Evolutionary conservation across 2,329 filamentous ascomycete species (phyloP), one percentile per base, ranked within the genome.

Genomic region (Cephalotrichum gorgonifer): DNA sequence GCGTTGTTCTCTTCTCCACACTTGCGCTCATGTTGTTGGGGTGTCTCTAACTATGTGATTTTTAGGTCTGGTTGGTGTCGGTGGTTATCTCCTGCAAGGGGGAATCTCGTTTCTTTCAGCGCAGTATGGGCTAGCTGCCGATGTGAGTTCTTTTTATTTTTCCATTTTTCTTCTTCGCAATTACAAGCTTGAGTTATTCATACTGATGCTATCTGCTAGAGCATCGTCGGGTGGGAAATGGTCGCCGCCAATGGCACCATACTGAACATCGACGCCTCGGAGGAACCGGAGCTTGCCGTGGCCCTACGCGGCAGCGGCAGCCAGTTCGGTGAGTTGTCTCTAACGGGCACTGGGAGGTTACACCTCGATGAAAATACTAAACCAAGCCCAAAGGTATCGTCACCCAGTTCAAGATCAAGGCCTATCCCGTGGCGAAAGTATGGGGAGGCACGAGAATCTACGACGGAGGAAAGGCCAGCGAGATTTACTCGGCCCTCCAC

Each of bases 371-470:
- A 14, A 43, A 43, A 27, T n/a, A 31, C 42, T 48, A 14, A 48
- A 17, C 2, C n/a, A 33, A 12, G 2, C 39, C 44, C n/a, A n/a
- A 48, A 63, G 62, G 62, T 22, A 64, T 67, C 45, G 57, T 64
- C 9, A 64, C 64, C 4, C 55, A 58, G 42, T 66, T 62, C 50
- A 60, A 58, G 7, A 50, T 64, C 41, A 55, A 59, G 48, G 56
- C 61, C 2, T 50, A 59, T 50, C 57, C 61, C 12, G 61, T 65
- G 27, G 62, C 56, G 23, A 49, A 64, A 44, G 59, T 68, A 20
- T 70, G 64, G 64, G 67, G 66, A 14, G 66, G 67, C 2, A 55
- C 55, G 5, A 59, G 64, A 3, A 46, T 62, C n/a, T 69, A 67
- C 52, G 56, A 54, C 25, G 50, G 43, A 3, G 52, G 42, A 8